Percentiles rank a stretch among this genome's conserved stretches.
Conservation (phyloP, 2,329 filamentous ascomycete species). For the Fusarium beomiforme region DNA sequence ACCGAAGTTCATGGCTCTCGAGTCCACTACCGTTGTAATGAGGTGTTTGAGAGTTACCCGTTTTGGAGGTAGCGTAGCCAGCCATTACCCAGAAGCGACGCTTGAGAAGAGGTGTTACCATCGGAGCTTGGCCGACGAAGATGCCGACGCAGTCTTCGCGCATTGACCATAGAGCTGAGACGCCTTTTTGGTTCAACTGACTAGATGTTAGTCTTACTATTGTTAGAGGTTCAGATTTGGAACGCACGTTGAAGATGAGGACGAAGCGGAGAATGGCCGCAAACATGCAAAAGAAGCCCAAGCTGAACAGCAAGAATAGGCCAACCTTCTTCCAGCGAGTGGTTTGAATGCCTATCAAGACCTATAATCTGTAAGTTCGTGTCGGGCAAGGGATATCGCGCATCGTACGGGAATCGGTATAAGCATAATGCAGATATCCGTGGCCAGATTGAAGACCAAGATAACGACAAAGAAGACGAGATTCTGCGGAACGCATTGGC, state of each 20-base stretch:
- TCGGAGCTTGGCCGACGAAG: constrained; percentile 50
- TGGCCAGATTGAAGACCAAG: constrained; percentile 47
- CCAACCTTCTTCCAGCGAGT: constrained; percentile 45
- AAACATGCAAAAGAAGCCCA: constrained; percentile 49
- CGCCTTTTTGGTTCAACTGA: constrained; percentile 27
- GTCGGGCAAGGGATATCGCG: rapidly evolving
- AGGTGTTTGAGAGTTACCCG: background rate
- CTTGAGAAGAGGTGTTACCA: constrained; percentile 45
- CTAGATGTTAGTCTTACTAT: background rate
- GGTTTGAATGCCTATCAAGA: constrained; percentile 44
- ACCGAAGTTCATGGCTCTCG: constrained; percentile 12
- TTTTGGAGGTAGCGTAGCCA: background rate
- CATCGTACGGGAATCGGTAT: constrained; percentile 47
- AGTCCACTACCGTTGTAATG: background rate
- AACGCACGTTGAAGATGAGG: constrained; percentile 45
- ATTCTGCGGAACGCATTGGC: constrained; percentile 47
- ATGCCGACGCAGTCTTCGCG: constrained; percentile 52
- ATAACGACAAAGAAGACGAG: constrained; percentile 46
- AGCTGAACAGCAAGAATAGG: constrained; percentile 46
- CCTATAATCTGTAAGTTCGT: constrained; percentile 4
- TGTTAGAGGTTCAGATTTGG: rapidly evolving
- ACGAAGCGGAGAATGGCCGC: constrained; percentile 42
- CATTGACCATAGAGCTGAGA: constrained; percentile 51
- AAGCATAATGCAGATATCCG: constrained; percentile 49
- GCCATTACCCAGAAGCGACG: constrained; percentile 39